Evolutionary conservation across 371 early-diverging fungal species (phyloP).

Genomic region (Apophysomyces ossiformis): DNA sequence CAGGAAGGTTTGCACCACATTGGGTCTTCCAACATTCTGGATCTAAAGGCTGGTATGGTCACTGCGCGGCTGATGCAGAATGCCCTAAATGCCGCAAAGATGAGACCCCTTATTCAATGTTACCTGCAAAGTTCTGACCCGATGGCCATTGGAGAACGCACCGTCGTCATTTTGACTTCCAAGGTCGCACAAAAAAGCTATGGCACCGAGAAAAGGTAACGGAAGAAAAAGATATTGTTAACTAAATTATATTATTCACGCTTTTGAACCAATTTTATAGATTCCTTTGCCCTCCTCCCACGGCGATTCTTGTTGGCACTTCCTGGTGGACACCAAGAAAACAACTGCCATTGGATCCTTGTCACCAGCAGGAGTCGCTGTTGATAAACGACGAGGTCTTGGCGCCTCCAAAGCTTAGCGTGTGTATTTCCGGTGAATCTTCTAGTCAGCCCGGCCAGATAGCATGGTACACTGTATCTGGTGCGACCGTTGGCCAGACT

Average conservation of each 20-base stretch:
- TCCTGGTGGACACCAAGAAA: conserved; percentile 63
- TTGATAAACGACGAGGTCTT: conserved; percentile 9
- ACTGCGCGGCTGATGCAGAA: conserved; percentile 30
- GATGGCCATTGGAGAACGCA: conserved; percentile 72
- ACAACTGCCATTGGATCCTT: conserved; percentile 10
- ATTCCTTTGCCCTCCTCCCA: conserved; percentile 85
- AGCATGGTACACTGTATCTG: conserved; percentile 47
- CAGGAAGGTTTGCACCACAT: conserved; percentile 17
- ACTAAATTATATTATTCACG: conserved; percentile 10
- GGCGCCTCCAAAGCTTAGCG: conserved; percentile 44
- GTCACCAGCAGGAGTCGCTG: conserved; percentile 6
- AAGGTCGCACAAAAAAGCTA: conserved; percentile 88
- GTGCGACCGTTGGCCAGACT: conserved; percentile 37
- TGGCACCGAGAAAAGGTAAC: conserved; percentile 80
- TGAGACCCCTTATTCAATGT: conserved; percentile 42
- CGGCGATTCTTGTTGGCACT: conserved; percentile 74
- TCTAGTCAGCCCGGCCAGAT: conserved; percentile 45
- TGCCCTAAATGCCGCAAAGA: conserved; percentile 19
- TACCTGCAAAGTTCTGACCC: conserved; percentile 53
- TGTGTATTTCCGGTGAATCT: conserved; percentile 53
- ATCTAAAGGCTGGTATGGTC: conserved; percentile 22
- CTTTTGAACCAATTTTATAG: conserved; percentile 23
- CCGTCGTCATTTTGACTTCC: conserved; percentile 74
- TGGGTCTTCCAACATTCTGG: conserved; percentile 13
- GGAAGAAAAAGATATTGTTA: conserved; percentile 36